Conservation (phyloP, 805 yeast species). For the Lachancea fermentati region DNA sequence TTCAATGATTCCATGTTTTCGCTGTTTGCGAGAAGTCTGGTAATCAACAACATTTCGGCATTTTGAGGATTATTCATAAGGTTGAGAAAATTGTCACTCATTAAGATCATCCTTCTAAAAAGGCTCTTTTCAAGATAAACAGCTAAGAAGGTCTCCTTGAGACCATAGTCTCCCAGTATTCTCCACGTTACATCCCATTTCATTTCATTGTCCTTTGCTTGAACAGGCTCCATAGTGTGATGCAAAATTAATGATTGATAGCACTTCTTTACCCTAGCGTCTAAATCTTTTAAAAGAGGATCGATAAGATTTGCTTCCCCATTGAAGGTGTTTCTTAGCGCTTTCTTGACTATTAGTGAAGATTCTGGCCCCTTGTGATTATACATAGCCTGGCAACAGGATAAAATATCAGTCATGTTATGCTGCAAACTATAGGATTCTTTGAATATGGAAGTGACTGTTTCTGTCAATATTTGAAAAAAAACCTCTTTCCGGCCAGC, state of each 20-base stretch:
- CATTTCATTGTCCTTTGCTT: neutral
- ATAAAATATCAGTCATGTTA: neutral
- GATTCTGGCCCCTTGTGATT: neutral
- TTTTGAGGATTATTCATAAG: constrained; percentile 3
- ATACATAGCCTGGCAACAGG: constrained; percentile 1
- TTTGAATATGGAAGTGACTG: neutral
- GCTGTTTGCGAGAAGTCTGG: neutral
- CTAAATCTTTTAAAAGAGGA: constrained; percentile 14
- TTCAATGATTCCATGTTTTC: neutral
- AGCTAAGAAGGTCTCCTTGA: constrained; percentile 5
- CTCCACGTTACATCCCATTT: neutral
- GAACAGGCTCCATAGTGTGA: neutral
- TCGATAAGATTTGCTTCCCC: constrained; percentile 17
- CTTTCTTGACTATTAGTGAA: constrained; percentile 1
- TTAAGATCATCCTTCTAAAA: constrained; percentile 5
- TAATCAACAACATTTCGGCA: constrained; percentile 2
- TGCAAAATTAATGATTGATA: neutral
- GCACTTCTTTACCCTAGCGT: constrained; percentile 4
- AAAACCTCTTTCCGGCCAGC: constrained; percentile 1
- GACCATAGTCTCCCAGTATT: constrained; percentile 4
- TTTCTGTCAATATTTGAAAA: neutral
- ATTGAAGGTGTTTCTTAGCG: constrained; percentile 7
- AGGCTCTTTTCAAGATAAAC: constrained; percentile 3
- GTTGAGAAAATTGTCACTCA: constrained; percentile 5
- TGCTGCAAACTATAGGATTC: neutral